Evolutionary conservation across 163 green algal genomes (phyloP), one percentile per base, ranked within the genome.

Genomic region (Trebouxiophyceae sp.): DNA sequence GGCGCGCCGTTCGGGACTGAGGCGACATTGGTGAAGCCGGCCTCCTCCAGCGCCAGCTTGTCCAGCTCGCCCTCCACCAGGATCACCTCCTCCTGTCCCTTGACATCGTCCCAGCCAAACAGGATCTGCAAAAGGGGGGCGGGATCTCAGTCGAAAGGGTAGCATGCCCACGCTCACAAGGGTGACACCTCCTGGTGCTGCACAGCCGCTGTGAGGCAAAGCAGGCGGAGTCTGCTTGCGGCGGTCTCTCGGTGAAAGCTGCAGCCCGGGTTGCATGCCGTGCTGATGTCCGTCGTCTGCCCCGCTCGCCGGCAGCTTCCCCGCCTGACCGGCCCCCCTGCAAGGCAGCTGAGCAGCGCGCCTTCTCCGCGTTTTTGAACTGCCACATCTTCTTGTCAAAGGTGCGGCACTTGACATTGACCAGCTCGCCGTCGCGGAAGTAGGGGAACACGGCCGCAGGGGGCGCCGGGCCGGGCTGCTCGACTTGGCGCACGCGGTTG

Each of bases 401-500:
- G 1, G 71, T 60, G 26, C 91, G 82, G 72, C 93, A 96, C 82
- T 97, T 97, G 55, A 93, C 68, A 73, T 96, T 96, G 44, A 96
- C 78, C 8, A 97, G n/a, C 58, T 83, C 62, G 33, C 77, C 84
- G 34, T 84, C 68, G 2, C 78, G 33, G 54, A 71, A 75, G 82
- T 93, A 96, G 0, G 86, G 87, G 66, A 96, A 96, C 29, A 69
- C 69, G 58, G 31, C 75, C 33, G 5, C 57, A n/a, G n/a, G n/a
- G n/a, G n/a, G n/a, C 16, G 68, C 57, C n/a, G 56, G 50, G 2
- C 50, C 12, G 47, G 67, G 50, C 29, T 73, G 33, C 24, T 33
- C 8, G 28, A 58, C 58, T 44, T 71, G 55, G 27, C 33, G 27
- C 8, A 72, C 45, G 6, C 54, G 2, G 45, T 81, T 81, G 58